Evolutionary conservation across 169 alveolate genomes (phyloP).

Genomic region (Plasmodium sp.): DNA sequence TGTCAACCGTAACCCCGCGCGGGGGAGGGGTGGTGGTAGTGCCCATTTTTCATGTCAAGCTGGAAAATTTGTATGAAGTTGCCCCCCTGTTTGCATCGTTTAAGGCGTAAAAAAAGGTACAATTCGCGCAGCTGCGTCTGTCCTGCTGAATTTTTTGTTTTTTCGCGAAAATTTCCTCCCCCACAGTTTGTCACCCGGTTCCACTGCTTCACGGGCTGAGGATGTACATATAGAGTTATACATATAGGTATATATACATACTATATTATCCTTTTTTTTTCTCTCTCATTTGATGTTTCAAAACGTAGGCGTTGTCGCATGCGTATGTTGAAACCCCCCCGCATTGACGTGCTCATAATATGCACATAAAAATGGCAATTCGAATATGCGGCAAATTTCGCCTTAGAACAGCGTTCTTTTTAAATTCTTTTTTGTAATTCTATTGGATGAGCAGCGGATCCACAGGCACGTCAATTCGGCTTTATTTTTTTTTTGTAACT

Average conservation of each 20-base stretch:
- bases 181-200: too few relatives aligned
- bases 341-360: not conserved
- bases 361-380: not conserved
- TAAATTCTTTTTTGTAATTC: not conserved
- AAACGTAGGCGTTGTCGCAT: not conserved
- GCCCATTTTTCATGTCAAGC: not conserved
- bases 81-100: not conserved
- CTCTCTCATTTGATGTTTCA: not conserved
- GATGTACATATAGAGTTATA: too few relatives aligned
- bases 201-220: too few relatives aligned
- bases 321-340: not conserved
- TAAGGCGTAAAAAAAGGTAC: too few relatives aligned
- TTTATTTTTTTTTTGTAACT: not conserved
- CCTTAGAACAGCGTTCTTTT: not conserved
- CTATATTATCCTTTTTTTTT: too few relatives aligned
- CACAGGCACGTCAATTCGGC: not conserved
- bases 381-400: not conserved
- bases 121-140: too few relatives aligned
- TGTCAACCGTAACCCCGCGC: constrained; percentile 11
- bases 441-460: not conserved
- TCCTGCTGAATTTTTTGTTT: too few relatives aligned
- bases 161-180: too few relatives aligned
- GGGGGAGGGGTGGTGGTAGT: not conserved
- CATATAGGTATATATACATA: too few relatives aligned
- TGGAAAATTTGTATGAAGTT: not conserved